Evolutionary conservation across 192 early-diverging fungal species (phyloP).

Genomic region (Coemansia sp.): DNA sequence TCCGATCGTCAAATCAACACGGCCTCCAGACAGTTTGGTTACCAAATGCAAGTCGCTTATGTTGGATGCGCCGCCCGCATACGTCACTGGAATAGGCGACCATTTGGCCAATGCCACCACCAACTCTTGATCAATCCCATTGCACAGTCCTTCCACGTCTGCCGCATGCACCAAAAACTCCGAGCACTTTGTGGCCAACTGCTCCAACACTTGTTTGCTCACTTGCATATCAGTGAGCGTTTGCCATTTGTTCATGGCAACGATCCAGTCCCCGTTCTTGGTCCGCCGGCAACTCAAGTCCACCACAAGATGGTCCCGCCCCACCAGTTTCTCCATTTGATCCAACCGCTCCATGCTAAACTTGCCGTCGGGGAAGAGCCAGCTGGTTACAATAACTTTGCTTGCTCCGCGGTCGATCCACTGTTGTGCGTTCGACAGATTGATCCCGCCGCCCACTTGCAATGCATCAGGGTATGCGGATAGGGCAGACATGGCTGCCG

Average conservation of each 20-base stretch:
- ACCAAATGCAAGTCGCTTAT: slow-evolving; percentile 80
- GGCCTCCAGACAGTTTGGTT: slow-evolving; percentile 70
- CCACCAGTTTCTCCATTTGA: slow-evolving; percentile 45
- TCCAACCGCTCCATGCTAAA: slow-evolving; percentile 70
- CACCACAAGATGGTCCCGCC: slow-evolving; percentile 64
- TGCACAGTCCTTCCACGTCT: slow-evolving; percentile 95
- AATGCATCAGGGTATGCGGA: slow-evolving; percentile 81
- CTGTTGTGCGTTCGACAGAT: slow-evolving; percentile 73
- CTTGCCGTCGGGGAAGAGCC: slow-evolving; percentile 80
- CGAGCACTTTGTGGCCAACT: slow-evolving; percentile 65
- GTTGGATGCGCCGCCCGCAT: slow-evolving; percentile 79
- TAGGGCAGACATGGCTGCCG: slow-evolving; percentile 81
- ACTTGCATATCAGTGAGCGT: slow-evolving; percentile 88
- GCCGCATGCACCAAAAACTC: slow-evolving; percentile 98
- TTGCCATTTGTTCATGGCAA: slow-evolving; percentile 99
- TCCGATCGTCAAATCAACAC: slow-evolving; percentile 92
- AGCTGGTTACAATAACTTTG: slow-evolving; percentile 97
- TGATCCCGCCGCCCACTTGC: slow-evolving; percentile 96
- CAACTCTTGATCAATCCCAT: slow-evolving; percentile 87
- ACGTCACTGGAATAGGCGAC: slow-evolving; percentile 86
- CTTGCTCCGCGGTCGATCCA: slow-evolving; percentile 87
- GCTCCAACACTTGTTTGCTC: slow-evolving; percentile 57
- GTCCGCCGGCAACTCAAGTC: slow-evolving; percentile 70
- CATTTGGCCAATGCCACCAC: slow-evolving; percentile 79
- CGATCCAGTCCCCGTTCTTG: slow-evolving; percentile 72